Base-by-base conservation (phyloP, 441 rosid genomes). In the Viola pubescens region DNA sequence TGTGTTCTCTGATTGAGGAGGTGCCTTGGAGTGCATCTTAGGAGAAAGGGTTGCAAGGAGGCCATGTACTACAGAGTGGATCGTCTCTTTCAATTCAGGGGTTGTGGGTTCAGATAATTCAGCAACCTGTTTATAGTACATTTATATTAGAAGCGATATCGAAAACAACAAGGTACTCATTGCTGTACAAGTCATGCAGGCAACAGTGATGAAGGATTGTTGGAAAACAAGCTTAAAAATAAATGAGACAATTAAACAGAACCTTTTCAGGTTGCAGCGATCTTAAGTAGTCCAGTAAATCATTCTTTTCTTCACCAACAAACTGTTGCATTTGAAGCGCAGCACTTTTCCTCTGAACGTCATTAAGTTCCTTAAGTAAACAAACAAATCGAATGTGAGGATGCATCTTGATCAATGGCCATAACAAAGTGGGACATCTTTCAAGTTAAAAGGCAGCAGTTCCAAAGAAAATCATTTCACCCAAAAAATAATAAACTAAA, bases 291-390 rank as follows among this genome's bases (percentile, higher is more conserved):
- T 91, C 98, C 69, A 91, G 73, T 64, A 88, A 72, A 79, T 91
- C 98, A 69, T 91, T 91, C 84, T 83, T 86, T 78, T 91, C 98
- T 81, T 91, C 98, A 0, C 98, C 98, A 54, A 91, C 98, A 77
- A 91, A 88, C 66, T 87, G 96, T 70, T 88, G 98, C 98, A 91
- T 88, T 68, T 88, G 96, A 71, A 91, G 88, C 59, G 98, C 96
- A 61, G 87, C 91, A 60, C 78, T 91, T 76, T 83, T 87, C 71
- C 96, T 81, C 78, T 85, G 80, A 68, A 79, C 79, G 69, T 91
- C 94, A 74, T 74, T 76, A 43, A 91, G 83, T 74, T 91, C 94
- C 98, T 88, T 59, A 56, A 79, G 66, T n/a, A 58, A 58, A 39
- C 46, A 14, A 13, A 9, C 38, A 63, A 44, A 66, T 56, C 52